A percentile compares a stretch with the other conserved stretches of the same genome.
phyloP scores from a whole-genome alignment of 257 asterid species.

The Penstemon eatonii region DNA sequence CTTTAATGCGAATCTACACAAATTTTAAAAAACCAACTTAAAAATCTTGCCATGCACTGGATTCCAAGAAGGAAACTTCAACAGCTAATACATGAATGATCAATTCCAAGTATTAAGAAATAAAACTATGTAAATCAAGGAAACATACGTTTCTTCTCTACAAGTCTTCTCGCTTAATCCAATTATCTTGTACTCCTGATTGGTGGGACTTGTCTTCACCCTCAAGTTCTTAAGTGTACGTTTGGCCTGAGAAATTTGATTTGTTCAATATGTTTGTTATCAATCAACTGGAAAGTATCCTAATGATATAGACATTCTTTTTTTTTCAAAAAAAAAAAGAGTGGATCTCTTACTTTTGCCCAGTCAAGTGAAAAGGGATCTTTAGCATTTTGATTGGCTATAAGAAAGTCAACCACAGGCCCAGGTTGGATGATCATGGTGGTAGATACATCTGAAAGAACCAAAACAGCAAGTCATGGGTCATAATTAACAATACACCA shows the following conservation, averaged over 20 bases:
- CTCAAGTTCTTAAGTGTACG: slow-evolving; percentile 75
- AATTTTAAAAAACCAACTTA: slow-evolving; percentile 7
- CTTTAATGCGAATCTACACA: slow-evolving; percentile 60
- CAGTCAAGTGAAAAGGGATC: slow-evolving; percentile 77
- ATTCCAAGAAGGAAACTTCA: not conserved
- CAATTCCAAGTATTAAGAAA: not conserved
- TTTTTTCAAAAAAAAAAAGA: not conserved
- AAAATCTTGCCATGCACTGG: not conserved
- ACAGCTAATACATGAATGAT: too few relatives aligned
- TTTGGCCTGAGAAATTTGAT: slow-evolving; percentile 56
- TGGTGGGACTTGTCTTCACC: slow-evolving; percentile 64
- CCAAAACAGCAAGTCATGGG: not conserved
- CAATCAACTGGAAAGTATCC: not conserved
- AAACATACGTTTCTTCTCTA: slow-evolving; percentile 59
- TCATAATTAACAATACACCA: not conserved
- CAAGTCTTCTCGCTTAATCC: slow-evolving; percentile 80
- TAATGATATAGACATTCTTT: not conserved
- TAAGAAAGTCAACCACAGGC: slow-evolving; percentile 63
- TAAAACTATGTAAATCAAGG: slow-evolving; percentile 1
- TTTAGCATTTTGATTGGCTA: slow-evolving; percentile 71
- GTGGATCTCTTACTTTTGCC: slow-evolving; percentile 54
- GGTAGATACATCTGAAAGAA: slow-evolving; percentile 69
- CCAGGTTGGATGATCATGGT: slow-evolving; percentile 88
- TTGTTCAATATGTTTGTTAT: not conserved
- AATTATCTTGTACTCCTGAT: slow-evolving; percentile 79